Conservation (phyloP, 2,329 filamentous ascomycete species). For the Sarocladium brachiariae region DNA sequence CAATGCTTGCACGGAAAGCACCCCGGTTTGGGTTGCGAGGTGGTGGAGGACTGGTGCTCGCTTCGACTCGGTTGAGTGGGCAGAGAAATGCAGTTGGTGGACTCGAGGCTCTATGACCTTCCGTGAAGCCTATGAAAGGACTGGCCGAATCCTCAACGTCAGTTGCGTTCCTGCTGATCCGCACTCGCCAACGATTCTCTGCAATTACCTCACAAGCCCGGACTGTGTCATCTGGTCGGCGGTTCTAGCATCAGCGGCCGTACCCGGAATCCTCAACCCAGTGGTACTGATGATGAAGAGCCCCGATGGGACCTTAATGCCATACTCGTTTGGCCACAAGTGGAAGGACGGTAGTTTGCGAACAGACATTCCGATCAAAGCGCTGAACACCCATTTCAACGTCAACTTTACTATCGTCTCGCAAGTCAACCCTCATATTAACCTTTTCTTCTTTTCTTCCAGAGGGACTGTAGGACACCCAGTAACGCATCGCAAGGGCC, state of each 20-base stretch:
- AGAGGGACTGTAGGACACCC: constrained; percentile 86
- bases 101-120: constrained; percentile 88
- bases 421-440: constrained; percentile 94
- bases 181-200: constrained; percentile 83
- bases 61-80: constrained; percentile 93
- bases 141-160: constrained; percentile 90
- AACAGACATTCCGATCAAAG: constrained; percentile 92
- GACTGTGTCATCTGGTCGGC: constrained; percentile 99
- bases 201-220: constrained; percentile 90
- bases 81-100: constrained; percentile 79
- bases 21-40: constrained; percentile 67
- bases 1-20: constrained; percentile 73
- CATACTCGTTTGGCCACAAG: constrained; percentile 96
- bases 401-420: constrained; percentile 92
- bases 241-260: constrained; percentile 87
- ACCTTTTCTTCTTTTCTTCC: constrained; percentile 97
- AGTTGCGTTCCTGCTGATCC: constrained; percentile 94
- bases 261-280: constrained; percentile 92
- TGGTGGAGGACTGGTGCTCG: constrained; percentile 92
- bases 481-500: constrained; percentile 86
- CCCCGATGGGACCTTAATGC: constrained; percentile 66
- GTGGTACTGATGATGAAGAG: constrained; percentile 90
- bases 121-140: constrained; percentile 86
- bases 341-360: constrained; percentile 96
- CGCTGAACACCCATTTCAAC: constrained; percentile 94